Conservation (phyloP, 2,329 filamentous ascomycete species). For the Colletotrichum euphorbiae region DNA sequence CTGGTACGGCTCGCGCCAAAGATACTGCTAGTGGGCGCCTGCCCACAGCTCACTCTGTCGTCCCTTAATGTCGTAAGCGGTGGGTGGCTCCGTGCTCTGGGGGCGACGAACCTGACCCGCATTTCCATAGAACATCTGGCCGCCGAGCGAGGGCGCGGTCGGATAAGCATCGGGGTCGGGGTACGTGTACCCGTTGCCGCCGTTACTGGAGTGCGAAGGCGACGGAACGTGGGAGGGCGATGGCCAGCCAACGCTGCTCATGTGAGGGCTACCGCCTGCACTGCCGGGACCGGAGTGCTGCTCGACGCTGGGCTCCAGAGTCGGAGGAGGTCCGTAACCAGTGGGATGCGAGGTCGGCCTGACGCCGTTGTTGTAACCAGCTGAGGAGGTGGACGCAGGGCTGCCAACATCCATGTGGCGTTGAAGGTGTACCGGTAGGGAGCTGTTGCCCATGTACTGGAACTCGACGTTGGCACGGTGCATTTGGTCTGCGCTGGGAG, state of each 20-base stretch:
- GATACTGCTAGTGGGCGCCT: slow-evolving; percentile 53
- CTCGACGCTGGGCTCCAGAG: slow-evolving; percentile 86
- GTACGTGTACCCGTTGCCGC: slow-evolving; percentile 77
- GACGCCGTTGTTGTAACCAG: slow-evolving; percentile 67
- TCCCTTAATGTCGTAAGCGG: slow-evolving; percentile 72
- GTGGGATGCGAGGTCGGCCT: slow-evolving; percentile 88
- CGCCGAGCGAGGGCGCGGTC: slow-evolving; percentile 66
- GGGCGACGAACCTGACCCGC: slow-evolving; percentile 74
- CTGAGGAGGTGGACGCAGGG: slow-evolving; percentile 74
- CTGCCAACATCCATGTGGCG: slow-evolving; percentile 78
- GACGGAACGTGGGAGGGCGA: slow-evolving; percentile 82
- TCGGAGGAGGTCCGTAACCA: slow-evolving; percentile 84
- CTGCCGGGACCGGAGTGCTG: slow-evolving; percentile 76
- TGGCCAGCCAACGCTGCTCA: slow-evolving; percentile 85
- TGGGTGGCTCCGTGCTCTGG: slow-evolving; percentile 76
- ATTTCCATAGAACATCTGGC: slow-evolving; percentile 79
- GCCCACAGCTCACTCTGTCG: slow-evolving; percentile 67
- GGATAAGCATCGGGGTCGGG: slow-evolving; percentile 83
- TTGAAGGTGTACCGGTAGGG: slow-evolving; percentile 85
- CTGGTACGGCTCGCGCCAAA: background rate
- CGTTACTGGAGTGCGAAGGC: slow-evolving; percentile 71
- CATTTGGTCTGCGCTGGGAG: slow-evolving; percentile 77
- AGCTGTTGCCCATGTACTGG: slow-evolving; percentile 81
- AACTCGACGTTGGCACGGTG: slow-evolving; percentile 74
- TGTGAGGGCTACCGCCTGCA: slow-evolving; percentile 87